Conservation (phyloP, 2,329 filamentous ascomycete genomes). For the Cladophialophora carrionii region DNA sequence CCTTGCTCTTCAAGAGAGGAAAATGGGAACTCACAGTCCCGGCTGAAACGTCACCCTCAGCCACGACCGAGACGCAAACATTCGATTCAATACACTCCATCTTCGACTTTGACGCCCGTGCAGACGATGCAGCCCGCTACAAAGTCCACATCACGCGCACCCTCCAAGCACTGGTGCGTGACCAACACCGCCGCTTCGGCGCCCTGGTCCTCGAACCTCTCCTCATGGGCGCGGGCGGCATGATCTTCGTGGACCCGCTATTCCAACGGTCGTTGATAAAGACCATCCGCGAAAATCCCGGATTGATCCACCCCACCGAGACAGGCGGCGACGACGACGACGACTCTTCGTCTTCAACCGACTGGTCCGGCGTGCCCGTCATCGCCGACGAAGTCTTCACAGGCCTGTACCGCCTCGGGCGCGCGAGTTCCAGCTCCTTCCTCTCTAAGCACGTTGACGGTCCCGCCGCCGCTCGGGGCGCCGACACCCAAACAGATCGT, state of each 20-base stretch:
- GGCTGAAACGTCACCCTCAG: conserved; percentile 11
- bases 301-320: conserved; percentile 54
- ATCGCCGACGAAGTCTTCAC: conserved; percentile 89
- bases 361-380: conserved; percentile 75
- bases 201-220: conserved; percentile 80
- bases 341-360: conserved; percentile 20
- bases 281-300: conserved; percentile 63
- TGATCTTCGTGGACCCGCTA: conserved; percentile 81
- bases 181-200: conserved; percentile 69
- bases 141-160: conserved; percentile 61
- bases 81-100: conserved; percentile 59
- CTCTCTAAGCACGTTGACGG: conserved; percentile 46
- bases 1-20: conserved; percentile 67
- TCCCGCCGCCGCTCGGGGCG: no score
- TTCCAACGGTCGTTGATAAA: conserved; percentile 74
- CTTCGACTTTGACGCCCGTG: conserved; percentile 62
- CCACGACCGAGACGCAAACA: conserved; percentile 39
- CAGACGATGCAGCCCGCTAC: conserved; percentile 58
- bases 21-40: conserved; percentile 56
- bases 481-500: neutral
- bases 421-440: conserved; percentile 70
- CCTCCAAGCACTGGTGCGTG: conserved; percentile 57
- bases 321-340: neutral
- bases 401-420: conserved; percentile 78
- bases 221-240: conserved; percentile 79